Base-by-base conservation (phyloP, 1,284 basidiomycete species). In the Trametes polyzona region DNA sequence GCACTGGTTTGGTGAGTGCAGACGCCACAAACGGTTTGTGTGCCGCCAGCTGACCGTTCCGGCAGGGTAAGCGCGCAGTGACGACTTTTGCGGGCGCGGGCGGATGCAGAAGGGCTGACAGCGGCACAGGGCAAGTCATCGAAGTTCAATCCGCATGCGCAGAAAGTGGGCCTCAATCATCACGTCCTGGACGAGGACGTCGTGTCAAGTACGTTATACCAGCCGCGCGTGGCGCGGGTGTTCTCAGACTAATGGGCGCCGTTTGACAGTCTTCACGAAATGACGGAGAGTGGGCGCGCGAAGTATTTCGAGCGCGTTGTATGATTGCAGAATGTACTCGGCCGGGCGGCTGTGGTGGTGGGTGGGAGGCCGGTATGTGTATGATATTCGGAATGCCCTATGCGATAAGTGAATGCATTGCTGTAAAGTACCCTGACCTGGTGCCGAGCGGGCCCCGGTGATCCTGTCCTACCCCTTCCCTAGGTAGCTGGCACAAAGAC, bases 111-210 rank as follows among this genome's bases (percentile, higher is more conserved):
- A 23, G 36, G 36, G 21, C 56, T 63, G 54, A 63, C 58, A 40
- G 26, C 30, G 29, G 21, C n/a, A 16, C 65, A 89, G 94, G 94
- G 94, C 3, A 92, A 92, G 71, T 93, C 92, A 32, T 92, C 89
- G 65, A 95, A 94, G 73, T 96, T 95, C 73, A 82, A 87, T 42
- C 95, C 95, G 1, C 92, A 96, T 69, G 92, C 94, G 1, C 95
- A 97, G 73, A 97, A 96, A 73, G 94, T 93, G 53, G 95, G 96
- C 41, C 77, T 98, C 57, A 81, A 79, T 39, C 96, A 98, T 75
- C 82, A 86, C 52, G 91, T 98, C 17, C 88, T 90, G 67, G 94
- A 97, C 68, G 96, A 98, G 73, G 96, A 98, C 72, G 95, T 97
- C 14, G 92, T 95, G 54, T 93, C 91, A 32, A 90, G 93, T 95